These are phyloP conservation scores for Rhinocladiella mackenziei DNA, from an alignment of 2,329 filamentous ascomycete genomes.

Conservation along the genomic window DNA sequence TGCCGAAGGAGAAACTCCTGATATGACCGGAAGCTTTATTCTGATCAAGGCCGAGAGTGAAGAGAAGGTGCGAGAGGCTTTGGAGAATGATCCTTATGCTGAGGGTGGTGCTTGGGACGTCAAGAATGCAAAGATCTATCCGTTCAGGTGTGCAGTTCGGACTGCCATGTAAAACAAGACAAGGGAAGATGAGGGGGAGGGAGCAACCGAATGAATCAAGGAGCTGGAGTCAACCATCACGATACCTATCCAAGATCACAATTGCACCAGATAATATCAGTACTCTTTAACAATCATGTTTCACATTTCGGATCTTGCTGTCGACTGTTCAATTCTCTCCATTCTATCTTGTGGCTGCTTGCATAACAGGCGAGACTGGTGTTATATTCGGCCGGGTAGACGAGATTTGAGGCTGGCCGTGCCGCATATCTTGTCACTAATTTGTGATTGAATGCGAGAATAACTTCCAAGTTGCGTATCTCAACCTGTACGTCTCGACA, in stretches of 20 bases:
- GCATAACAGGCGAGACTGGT: too few species aligned
- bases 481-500: constrained; percentile 50
- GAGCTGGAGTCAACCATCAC: too few species aligned
- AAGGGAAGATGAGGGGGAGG: background rate
- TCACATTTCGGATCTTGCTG: too few species aligned
- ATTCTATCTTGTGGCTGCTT: too few species aligned
- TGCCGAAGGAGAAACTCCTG: constrained; percentile 56
- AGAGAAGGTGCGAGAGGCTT: constrained; percentile 63
- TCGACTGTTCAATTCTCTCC: too few species aligned
- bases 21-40: constrained; percentile 71
- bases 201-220: background rate
- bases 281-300: too few species aligned
- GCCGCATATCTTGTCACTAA: constrained; percentile 46
- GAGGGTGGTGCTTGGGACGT: constrained; percentile 75
- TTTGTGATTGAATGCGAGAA: constrained; percentile 41
- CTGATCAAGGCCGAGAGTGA: constrained; percentile 62
- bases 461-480: constrained; percentile 37
- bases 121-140: constrained; percentile 51
- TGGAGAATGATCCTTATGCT: constrained; percentile 71
- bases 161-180: constrained; percentile 19
- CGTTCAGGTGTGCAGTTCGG: constrained; percentile 29
- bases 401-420: background rate
- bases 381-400: too few species aligned
- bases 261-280: background rate
- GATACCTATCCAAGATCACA: background rate